A percentile compares a stretch with the other conserved stretches of the same genome.
phyloP scores from a whole-genome alignment of 1,284 basidiomycete genomes.

The Ganoderma sinense region DNA sequence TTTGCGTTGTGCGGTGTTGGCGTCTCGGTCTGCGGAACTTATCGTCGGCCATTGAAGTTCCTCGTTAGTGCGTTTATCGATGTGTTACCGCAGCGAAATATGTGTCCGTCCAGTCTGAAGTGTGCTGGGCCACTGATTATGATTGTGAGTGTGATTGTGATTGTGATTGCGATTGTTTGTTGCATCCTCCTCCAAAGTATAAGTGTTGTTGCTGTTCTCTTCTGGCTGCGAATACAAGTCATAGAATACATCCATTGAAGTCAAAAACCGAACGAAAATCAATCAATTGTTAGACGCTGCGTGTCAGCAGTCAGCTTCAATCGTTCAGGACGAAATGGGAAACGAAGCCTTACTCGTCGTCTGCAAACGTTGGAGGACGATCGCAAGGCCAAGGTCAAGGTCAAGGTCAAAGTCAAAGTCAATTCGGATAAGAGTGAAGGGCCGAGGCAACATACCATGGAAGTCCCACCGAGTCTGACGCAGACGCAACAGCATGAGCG shows the following conservation, averaged over 20 bases:
- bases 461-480: slow-evolving; percentile 79
- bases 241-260: slow-evolving; percentile 12
- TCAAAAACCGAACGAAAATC: neutral
- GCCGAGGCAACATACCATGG: slow-evolving; percentile 58
- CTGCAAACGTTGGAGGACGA: slow-evolving; percentile 31
- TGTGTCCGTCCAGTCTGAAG: too few relatives aligned
- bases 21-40: too few relatives aligned
- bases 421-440: neutral
- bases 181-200: neutral
- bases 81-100: too few relatives aligned
- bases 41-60: too few relatives aligned
- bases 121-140: too few relatives aligned
- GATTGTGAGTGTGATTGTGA: too few relatives aligned
- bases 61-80: too few relatives aligned
- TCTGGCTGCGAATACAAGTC: neutral
- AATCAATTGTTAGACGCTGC: slow-evolving; percentile 6
- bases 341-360: slow-evolving; percentile 49
- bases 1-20: too few relatives aligned
- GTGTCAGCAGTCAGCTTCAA: neutral
- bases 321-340: neutral
- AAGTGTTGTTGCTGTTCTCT: neutral
- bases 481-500: slow-evolving; percentile 21
- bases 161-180: neutral
- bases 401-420: too few relatives aligned
- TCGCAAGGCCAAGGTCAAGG: neutral